Base-by-base conservation (phyloP, 768 basidiomycete genomes). In the Trametes cubensis region DNA sequence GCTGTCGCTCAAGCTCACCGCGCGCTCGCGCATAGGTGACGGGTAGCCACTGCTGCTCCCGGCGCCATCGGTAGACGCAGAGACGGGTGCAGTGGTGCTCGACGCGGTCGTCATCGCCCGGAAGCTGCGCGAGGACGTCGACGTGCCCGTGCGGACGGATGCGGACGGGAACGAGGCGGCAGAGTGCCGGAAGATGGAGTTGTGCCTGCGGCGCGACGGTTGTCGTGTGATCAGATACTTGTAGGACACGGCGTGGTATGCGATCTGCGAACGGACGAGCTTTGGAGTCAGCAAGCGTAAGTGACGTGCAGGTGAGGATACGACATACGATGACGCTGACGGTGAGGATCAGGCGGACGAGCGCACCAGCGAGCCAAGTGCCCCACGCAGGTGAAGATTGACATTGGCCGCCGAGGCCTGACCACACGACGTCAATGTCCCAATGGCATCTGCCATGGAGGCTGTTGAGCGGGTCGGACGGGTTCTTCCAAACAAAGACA, bases 391-490 rank as follows among this genome's bases (percentile, higher is more conserved):
- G 75, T 4, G 78, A 73, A 38, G 72, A 56, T 49, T 64, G 47
- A 70, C 78, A 55, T 60, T 59, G 55, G 60, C 67, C 49, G 62
- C 71, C 74, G 0, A 68, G 67, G 14, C 78, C 76, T 5, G 83
- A 80, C 90, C 90, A 92, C 11, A 86, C 74, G 45, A 85, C 77
- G 68, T 91, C 90, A 45, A 90, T 75, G 63, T 89, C 85, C 75
- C 88, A 78, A 47, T 75, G 72, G 61, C 90, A 91, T n/a, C 84
- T 80, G 46, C 72, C 71, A 23, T 68, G 70, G 40, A 76, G 67
- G 56, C 75, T 74, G 46, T 82, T 62, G 55, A 77, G 77, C 28
- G 70, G 40, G 55, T 77, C 71, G 2, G 76, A 52, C 11, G 77
- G 70, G 21, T 76, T 71, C 65, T 77, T 79, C 87, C 87, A 88